phyloP scores from a whole-genome alignment of 108 stramenopile species.

The Cyclotella kingstonii region DNA sequence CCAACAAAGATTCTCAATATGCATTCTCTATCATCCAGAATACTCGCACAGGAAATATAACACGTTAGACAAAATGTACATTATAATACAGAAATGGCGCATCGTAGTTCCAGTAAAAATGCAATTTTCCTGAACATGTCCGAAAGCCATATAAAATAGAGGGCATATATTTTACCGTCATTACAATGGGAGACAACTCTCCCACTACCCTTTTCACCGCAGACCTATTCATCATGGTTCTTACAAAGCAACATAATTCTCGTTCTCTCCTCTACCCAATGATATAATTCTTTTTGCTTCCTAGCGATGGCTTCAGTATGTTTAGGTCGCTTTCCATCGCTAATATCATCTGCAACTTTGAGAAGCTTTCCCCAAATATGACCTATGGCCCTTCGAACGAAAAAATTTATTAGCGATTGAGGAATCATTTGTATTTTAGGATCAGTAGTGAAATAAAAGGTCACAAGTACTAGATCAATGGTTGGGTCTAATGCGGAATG shows the following conservation, averaged over 20 bases:
- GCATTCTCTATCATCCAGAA: neutral
- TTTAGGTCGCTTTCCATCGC: conserved; percentile 51
- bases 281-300: conserved; percentile 68
- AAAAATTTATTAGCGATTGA: conserved; percentile 62
- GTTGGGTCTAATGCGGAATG: conserved; percentile 1
- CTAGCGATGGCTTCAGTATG: conserved; percentile 59
- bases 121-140: no score
- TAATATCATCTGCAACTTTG: conserved; percentile 67
- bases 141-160: no score
- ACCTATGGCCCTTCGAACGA: conserved; percentile 53
- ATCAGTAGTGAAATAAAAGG: conserved; percentile 54
- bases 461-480: conserved; percentile 57
- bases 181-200: neutral
- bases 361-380: conserved; percentile 63
- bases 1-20: neutral
- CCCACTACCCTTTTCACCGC: neutral
- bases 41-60: neutral
- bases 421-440: conserved; percentile 54
- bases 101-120: no score
- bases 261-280: conserved; percentile 63
- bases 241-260: conserved; percentile 47
- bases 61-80: neutral
- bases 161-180: neutral
- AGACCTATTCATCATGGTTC: no score
- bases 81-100: no score